Evolutionary conservation across 2,329 filamentous ascomycete genomes (phyloP), one percentile per base, ranked within the genome.

Genomic region (Phyllosticta citrichinensis): DNA sequence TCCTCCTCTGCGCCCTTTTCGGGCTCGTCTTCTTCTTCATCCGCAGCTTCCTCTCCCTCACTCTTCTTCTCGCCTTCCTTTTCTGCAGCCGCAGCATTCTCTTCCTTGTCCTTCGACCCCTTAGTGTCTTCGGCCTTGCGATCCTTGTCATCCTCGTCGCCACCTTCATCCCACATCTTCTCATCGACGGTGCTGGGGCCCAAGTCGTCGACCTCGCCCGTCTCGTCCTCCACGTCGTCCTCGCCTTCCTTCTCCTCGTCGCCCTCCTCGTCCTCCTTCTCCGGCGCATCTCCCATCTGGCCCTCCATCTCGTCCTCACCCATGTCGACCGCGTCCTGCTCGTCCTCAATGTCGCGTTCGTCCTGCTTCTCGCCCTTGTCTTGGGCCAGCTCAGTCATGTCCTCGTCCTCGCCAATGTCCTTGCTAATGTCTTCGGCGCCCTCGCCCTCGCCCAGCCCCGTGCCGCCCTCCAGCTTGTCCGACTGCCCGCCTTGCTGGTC

Each of bases 361-460:
- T 79, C 75, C 47, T 83, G 79, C 64, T 88, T 70, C 17, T 66
- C 75, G 54, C 89, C 87, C 52, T 86, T 82, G 68, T 97, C 88
- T 71, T 97, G 90, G 0, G 94, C 93, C 53, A 99, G 79, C 66
- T 99, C 94, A 0, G 89, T 86, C 4, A 99, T 77, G 70, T 99
- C 92, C 72, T 99, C 94, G 63, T 99, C 93, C 17, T 93, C 87
- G 64, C 89, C 85, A 55, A 99, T 88, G 69, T 99, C 94, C 71
- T 99, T 97, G 75, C 92, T 97, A 65, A 99, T 97, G 73, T 99
- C 93, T 71, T 99, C 92, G 4, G 88, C 92, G 19, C 93, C 95
- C 73, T 97, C 89, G 11, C 94, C 95, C 54, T 97, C 94, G 20
- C 94, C 95, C 24, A 99, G 84, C 35, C 94, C 95, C 11, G 92